Evolutionary conservation across 2,329 filamentous ascomycete species (phyloP), one percentile per base, ranked within the genome.

Genomic region (Chalaropsis thielavioides): DNA sequence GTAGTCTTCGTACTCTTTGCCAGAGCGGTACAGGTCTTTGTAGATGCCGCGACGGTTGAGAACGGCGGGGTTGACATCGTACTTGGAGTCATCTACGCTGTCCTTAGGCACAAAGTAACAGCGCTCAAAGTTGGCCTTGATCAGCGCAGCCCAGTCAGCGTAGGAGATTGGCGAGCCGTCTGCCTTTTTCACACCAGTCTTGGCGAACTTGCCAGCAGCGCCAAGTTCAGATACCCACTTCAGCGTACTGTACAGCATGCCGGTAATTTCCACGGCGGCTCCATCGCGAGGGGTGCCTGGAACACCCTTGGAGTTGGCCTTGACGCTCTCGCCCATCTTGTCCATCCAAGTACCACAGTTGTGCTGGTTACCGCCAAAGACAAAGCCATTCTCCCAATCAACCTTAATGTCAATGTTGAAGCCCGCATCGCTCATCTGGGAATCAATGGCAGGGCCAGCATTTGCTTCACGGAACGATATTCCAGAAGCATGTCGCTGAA

Each of bases 311-410:
- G 86, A 96, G 66, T 88, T 87, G 17, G 95, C 94, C 68, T 86
- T 89, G 69, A 89, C 85, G 68, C 91, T 96, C 75, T 99, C 94
- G n/a, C 94, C 94, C 94, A 99, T 99, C 81, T 99, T 99, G 80
- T 99, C 94, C 91, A 96, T 96, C 94, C 94, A 99, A 1, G 94
- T 99, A 63, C 94, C 94, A 71, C 95, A 99, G 75, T 99, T 99
- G 76, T 78, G 81, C 72, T 96, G 92, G 72, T 90, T 97, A 41
- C 95, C 94, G 65, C 95, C 94, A 71, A 95, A 96, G 66, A 99
- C 86, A 68, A 99, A 83, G 24, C 94, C 95, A 4, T 85, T 94
- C 40, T 82, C 78, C 92, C 92, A 97, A 73, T 99, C 92, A 11
- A 95, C 89, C 67, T 88, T 83, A 70, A 97, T 87, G 67, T 94